Conservation (phyloP, 176 grass and related monocot species). For the Sorghum bicolor region DNA sequence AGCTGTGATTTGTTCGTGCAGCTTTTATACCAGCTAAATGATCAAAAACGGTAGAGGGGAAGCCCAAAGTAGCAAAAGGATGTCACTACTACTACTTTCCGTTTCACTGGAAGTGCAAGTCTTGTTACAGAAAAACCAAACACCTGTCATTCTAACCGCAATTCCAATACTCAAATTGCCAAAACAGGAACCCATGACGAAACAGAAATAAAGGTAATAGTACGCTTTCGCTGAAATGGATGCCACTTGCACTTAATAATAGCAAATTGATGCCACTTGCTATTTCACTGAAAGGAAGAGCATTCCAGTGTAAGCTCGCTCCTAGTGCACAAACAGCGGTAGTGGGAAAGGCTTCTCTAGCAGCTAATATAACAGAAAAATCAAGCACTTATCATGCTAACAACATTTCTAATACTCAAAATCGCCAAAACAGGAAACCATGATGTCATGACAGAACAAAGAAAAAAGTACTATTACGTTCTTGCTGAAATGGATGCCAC, state of each 20-base stretch:
- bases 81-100: background rate
- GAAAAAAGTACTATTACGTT: too few species aligned
- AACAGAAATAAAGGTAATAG: background rate
- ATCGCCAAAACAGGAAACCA: too few species aligned
- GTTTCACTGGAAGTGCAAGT: background rate
- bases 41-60: background rate
- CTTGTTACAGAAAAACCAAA: background rate
- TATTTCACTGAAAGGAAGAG: background rate
- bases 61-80: background rate
- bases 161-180: background rate
- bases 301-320: background rate
- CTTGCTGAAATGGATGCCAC: background rate
- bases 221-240: background rate
- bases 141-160: background rate
- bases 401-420: too few species aligned
- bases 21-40: background rate
- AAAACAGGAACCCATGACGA: background rate
- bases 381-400: too few species aligned
- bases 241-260: background rate
- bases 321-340: background rate
- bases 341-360: background rate
- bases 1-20: background rate
- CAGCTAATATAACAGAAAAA: background rate
- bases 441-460: too few species aligned
- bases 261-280: background rate